Evolutionary conservation across 2,329 filamentous ascomycete genomes (phyloP).

Genomic region (Ceratocystis colombiana): DNA sequence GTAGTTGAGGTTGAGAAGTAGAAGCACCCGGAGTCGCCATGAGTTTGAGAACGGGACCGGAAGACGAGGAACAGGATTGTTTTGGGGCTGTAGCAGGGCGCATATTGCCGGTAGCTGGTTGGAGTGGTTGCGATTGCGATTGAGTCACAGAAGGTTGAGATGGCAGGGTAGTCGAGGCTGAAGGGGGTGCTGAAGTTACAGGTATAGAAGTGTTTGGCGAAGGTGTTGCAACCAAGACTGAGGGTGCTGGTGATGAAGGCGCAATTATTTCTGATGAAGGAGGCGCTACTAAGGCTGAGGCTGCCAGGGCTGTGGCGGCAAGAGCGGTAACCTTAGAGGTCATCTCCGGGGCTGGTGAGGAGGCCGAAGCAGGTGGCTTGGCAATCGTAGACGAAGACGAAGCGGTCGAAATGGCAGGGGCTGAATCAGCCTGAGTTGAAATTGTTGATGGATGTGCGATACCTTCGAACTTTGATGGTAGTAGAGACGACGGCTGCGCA

Average conservation of each 20-base stretch:
- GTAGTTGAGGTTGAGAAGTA: background rate
- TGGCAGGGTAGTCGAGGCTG: background rate
- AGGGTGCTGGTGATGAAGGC: background rate
- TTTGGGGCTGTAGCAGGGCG: background rate
- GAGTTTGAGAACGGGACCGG: slow-evolving; percentile 4
- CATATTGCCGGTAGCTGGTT: background rate
- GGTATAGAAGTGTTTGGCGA: background rate
- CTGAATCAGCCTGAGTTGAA: background rate
- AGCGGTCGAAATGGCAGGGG: background rate
- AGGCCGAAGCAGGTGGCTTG: background rate
- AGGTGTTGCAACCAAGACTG: background rate
- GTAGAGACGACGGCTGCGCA: background rate
- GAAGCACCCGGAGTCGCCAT: slow-evolving; percentile 3
- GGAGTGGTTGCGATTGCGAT: slow-evolving; percentile 8
- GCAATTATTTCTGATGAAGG: background rate
- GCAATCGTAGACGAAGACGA: background rate
- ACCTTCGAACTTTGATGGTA: background rate
- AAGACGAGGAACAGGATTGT: background rate
- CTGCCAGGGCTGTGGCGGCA: slow-evolving; percentile 8
- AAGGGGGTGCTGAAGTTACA: background rate
- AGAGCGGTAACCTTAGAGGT: background rate
- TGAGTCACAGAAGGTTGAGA: background rate
- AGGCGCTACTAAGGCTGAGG: background rate
- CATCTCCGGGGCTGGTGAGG: background rate
- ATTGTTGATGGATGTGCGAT: background rate